phyloP scores from a whole-genome alignment of 2,329 filamentous ascomycete species.

The Hypomyces rosellus region DNA sequence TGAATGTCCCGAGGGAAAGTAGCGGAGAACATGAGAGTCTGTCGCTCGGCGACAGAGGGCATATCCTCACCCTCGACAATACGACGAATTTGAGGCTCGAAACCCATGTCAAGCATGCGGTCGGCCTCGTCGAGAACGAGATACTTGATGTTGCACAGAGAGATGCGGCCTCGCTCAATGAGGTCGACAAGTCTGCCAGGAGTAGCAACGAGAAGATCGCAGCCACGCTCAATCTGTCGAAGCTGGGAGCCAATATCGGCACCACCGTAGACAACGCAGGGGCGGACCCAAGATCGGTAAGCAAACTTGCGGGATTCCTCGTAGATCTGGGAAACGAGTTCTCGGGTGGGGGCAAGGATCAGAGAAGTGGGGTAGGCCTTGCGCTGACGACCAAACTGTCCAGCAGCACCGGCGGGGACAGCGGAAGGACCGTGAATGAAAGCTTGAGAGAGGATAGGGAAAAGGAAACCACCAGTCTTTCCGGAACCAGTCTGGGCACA shows the following conservation, averaged over 20 bases:
- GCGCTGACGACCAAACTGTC: constrained; percentile 84
- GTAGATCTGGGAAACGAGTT: constrained; percentile 97
- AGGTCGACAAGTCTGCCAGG: constrained; percentile 95
- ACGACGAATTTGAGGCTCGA: constrained; percentile 97
- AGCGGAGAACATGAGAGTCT: constrained; percentile 99
- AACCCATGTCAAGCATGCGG: constrained; percentile 99
- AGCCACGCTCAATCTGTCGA: constrained; percentile 94
- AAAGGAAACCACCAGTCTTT: constrained; percentile 99
- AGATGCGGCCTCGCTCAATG: constrained; percentile 97
- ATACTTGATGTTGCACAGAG: constrained; percentile 97
- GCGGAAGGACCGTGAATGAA: constrained; percentile 81
- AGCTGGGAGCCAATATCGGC: constrained; percentile 98
- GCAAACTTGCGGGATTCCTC: constrained; percentile 97
- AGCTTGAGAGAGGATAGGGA: constrained; percentile 97
- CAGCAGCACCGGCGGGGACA: constrained; percentile 55
- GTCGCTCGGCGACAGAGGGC: constrained; percentile 74
- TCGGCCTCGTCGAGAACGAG: constrained; percentile 98
- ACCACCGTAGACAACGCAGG: constrained; percentile 98
- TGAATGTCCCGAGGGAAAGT: constrained; percentile 99
- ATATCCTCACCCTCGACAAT: constrained; percentile 99
- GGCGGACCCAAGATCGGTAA: constrained; percentile 97
- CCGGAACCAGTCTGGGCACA: constrained; percentile 99
- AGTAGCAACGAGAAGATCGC: constrained; percentile 93
- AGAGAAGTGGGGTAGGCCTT: constrained; percentile 96
- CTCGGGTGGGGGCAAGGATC: constrained; percentile 93